A percentile compares a stretch with the other conserved stretches of the same genome.
phyloP scores from a whole-genome alignment of 495 filamentous ascomycete genomes.

The Cenococcum geophilum region DNA sequence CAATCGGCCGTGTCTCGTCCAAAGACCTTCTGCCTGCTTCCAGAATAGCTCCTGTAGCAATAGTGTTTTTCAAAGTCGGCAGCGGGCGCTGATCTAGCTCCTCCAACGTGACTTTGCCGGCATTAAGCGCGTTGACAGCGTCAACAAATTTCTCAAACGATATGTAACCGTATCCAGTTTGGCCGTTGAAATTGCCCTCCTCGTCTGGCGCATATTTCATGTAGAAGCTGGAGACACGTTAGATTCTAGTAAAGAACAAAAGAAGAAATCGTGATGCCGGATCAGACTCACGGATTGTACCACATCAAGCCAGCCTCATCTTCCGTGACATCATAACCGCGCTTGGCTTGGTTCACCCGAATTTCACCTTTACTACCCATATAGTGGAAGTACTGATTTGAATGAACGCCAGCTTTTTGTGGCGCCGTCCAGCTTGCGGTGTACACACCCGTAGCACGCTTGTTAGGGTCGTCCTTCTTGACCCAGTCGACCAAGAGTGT shows the following conservation, averaged over 20 bases:
- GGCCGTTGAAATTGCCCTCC: constrained; percentile 87
- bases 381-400: constrained; percentile 94
- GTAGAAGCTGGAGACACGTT: constrained; percentile 54
- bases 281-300: constrained; percentile 60
- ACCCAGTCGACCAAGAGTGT: constrained; percentile 83
- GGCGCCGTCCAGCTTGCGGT: constrained; percentile 94
- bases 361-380: constrained; percentile 80
- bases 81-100: constrained; percentile 73
- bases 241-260: not conserved
- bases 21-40: constrained; percentile 77
- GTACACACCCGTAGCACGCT: constrained; percentile 82
- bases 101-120: constrained; percentile 60
- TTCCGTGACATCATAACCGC: constrained; percentile 88
- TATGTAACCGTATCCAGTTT: constrained; percentile 88
- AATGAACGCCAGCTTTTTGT: constrained; percentile 84
- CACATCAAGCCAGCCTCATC: constrained; percentile 67
- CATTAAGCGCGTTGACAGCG: constrained; percentile 71
- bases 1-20: constrained; percentile 71
- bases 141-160: constrained; percentile 96
- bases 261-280: not conserved
- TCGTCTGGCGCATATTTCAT: constrained; percentile 96
- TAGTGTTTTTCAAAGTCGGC: constrained; percentile 80
- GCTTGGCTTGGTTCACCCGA: constrained; percentile 85
- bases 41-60: constrained; percentile 85
- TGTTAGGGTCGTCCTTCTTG: constrained; percentile 57